These are phyloP conservation scores for Talaromyces proteolyticus DNA, from an alignment of 495 filamentous ascomycete genomes.

Conservation along the genomic window DNA sequence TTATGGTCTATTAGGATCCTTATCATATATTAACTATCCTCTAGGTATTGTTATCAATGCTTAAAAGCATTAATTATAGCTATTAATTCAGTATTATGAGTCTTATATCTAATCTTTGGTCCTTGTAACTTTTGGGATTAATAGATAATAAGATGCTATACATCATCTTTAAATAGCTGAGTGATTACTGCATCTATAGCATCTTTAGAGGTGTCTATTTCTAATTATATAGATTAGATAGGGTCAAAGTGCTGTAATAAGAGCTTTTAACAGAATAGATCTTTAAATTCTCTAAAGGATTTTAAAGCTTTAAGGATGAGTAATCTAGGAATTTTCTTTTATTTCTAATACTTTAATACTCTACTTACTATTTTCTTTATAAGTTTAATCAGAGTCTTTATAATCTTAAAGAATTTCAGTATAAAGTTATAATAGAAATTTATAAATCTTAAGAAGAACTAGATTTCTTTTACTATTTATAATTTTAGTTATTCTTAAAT, in stretches of 20 bases:
- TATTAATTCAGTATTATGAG: neutral
- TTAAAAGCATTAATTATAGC: neutral
- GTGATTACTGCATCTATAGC: no score
- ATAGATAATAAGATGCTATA: neutral
- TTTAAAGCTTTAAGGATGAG: no score
- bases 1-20: neutral
- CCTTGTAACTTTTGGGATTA: neutral
- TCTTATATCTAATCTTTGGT: neutral
- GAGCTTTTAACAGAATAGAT: neutral
- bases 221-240: neutral
- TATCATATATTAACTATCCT: neutral
- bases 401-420: no score
- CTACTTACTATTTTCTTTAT: no score
- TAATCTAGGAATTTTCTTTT: no score
- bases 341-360: no score
- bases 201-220: neutral
- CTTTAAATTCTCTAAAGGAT: neutral
- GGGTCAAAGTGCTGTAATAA: neutral
- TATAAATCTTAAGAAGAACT: no score
- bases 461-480: no score
- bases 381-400: no score
- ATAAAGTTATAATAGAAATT: no score
- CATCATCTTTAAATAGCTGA: no score
- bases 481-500: no score
- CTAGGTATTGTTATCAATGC: neutral